Evolutionary conservation across 441 rosid genomes (phyloP).

Genomic region (Eugenia klotzschiana): DNA sequence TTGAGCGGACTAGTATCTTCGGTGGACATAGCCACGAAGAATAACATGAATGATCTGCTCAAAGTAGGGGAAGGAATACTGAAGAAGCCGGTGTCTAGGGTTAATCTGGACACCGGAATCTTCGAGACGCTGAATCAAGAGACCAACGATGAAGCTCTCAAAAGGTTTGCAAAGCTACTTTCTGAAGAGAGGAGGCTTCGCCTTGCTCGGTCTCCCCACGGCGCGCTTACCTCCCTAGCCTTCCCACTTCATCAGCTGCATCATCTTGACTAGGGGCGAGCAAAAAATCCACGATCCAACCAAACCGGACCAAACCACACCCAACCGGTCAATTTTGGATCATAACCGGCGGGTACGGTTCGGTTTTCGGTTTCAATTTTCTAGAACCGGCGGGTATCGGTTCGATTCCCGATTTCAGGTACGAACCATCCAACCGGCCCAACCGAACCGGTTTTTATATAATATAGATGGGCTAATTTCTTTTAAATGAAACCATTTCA

Average conservation of each 20-base stretch:
- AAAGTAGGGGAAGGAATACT: not conserved
- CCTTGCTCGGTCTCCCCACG: not conserved
- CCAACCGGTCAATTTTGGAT: no score
- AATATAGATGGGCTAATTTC: no score
- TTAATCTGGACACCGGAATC: not conserved
- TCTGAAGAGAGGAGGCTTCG: constrained; percentile 1
- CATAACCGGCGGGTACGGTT: no score
- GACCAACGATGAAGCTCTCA: not conserved
- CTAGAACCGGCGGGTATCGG: no score
- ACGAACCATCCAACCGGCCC: no score
- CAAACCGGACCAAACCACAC: no score
- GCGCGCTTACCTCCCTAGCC: not conserved
- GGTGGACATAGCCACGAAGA: constrained; percentile 1
- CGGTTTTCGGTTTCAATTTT: no score
- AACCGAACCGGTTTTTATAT: no score
- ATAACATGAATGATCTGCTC: constrained; percentile 3
- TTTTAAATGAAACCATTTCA: no score
- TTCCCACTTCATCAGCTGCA: not conserved
- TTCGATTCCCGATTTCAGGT: no score
- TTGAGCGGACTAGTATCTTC: not conserved
- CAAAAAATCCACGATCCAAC: no score
- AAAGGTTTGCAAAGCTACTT: constrained; percentile 1
- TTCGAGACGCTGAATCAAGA: not conserved
- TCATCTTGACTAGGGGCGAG: no score
- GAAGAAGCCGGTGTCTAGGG: constrained; percentile 4